phyloP scores from a whole-genome alignment of 2,329 filamentous ascomycete species.

The Sporothrix mexicana region DNA sequence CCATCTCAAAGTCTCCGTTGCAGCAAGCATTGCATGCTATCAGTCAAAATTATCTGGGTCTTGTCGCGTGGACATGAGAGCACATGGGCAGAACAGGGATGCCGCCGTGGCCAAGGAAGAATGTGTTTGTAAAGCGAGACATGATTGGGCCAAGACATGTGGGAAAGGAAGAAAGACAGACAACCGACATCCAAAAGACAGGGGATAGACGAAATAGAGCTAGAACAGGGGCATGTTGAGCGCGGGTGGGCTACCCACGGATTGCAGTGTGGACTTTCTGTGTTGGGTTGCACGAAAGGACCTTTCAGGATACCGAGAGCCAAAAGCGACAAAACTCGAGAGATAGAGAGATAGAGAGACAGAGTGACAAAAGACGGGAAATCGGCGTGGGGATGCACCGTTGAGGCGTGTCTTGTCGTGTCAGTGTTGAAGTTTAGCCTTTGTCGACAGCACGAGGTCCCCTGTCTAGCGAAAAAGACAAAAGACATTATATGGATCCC shows the following conservation, averaged over 20 bases:
- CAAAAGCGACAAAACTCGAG: background rate
- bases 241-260: slow-evolving; percentile 2
- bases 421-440: background rate
- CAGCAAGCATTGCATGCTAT: background rate
- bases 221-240: background rate
- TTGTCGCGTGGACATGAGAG: background rate
- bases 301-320: slow-evolving; percentile 18
- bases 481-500: background rate
- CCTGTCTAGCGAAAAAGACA: background rate
- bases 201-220: background rate
- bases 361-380: background rate
- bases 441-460: background rate
- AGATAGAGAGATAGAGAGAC: background rate
- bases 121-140: slow-evolving; percentile 19
- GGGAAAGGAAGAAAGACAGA: background rate
- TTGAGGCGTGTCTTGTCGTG: slow-evolving; percentile 1
- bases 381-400: background rate
- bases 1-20: background rate
- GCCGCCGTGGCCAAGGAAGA: background rate
- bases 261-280: background rate
- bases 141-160: slow-evolving; percentile 1
- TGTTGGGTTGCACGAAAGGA: slow-evolving; percentile 9
- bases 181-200: background rate
- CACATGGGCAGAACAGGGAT: background rate
- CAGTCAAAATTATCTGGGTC: background rate